Evolutionary conservation across 352 stramenopile genomes (phyloP).

Genomic region (Globisporangium orthogonon): DNA sequence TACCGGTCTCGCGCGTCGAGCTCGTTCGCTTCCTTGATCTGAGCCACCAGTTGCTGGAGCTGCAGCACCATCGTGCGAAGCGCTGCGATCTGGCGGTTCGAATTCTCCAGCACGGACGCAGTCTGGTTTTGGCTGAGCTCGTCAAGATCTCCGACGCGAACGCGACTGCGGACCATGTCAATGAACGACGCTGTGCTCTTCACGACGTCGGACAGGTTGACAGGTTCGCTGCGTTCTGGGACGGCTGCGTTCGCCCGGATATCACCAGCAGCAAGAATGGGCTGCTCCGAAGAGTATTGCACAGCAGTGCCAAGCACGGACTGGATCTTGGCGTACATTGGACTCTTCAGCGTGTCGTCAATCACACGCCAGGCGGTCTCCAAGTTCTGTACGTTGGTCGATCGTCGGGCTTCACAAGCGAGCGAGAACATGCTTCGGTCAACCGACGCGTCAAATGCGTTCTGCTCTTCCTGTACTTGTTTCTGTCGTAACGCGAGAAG

Average conservation of each 20-base stretch:
- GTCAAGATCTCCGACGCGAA: slow-evolving; percentile 17
- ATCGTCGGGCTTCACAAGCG: slow-evolving; percentile 16
- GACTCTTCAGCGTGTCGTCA: slow-evolving; percentile 12
- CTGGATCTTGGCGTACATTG: slow-evolving; percentile 18
- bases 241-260: slow-evolving; percentile 16
- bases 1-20: slow-evolving; percentile 21
- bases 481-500: slow-evolving; percentile 13
- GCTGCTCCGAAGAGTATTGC: slow-evolving; percentile 29
- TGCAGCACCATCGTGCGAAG: slow-evolving; percentile 28
- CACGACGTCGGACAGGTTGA: slow-evolving; percentile 29
- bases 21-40: slow-evolving; percentile 34
- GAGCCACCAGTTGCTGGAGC: slow-evolving; percentile 20
- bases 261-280: slow-evolving; percentile 20
- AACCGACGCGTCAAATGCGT: slow-evolving; percentile 18
- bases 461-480: slow-evolving; percentile 39
- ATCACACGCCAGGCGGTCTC: slow-evolving; percentile 26
- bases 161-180: slow-evolving; percentile 17
- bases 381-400: slow-evolving; percentile 18
- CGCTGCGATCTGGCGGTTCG: slow-evolving; percentile 19
- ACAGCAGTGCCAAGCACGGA: slow-evolving; percentile 21
- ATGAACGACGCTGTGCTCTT: slow-evolving; percentile 28
- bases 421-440: slow-evolving; percentile 29
- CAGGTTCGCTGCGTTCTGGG: slow-evolving; percentile 6
- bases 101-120: slow-evolving; percentile 13
- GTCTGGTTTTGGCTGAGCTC: slow-evolving; percentile 10